These are phyloP conservation scores for Fusarium algeriense DNA, from an alignment of 2,329 filamentous ascomycete species.

Conservation along the genomic window DNA sequence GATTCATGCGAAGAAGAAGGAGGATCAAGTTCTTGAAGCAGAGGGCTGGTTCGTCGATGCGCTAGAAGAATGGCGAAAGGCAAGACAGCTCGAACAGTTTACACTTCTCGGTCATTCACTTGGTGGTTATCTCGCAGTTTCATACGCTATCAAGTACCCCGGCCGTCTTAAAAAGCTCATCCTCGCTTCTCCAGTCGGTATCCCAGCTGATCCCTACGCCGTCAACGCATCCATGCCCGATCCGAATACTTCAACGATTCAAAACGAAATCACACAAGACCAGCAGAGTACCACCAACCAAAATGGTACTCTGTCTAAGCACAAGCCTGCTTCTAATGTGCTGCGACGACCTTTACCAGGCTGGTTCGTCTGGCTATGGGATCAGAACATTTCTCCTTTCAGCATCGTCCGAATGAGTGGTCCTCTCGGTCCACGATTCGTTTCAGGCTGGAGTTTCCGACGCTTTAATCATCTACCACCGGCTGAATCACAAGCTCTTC, in stretches of 20 bases:
- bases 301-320: constrained; percentile 55
- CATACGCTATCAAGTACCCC: constrained; percentile 96
- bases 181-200: constrained; percentile 91
- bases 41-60: constrained; percentile 97
- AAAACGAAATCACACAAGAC: constrained; percentile 84
- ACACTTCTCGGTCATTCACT: constrained; percentile 94
- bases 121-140: constrained; percentile 93
- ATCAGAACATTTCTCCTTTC: constrained; percentile 96
- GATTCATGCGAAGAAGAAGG: constrained; percentile 83
- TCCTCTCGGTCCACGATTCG: constrained; percentile 88
- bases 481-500: constrained; percentile 84
- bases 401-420: constrained; percentile 89
- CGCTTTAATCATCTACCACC: constrained; percentile 89
- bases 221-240: constrained; percentile 84
- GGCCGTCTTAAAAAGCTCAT: constrained; percentile 96
- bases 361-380: constrained; percentile 96
- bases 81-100: constrained; percentile 90
- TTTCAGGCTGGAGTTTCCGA: constrained; percentile 94
- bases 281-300: constrained; percentile 64
- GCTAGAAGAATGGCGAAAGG: constrained; percentile 93
- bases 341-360: constrained; percentile 74
- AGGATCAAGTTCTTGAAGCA: constrained; percentile 86
- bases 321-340: constrained; percentile 46
- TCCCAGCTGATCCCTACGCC: constrained; percentile 94
- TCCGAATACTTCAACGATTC: constrained; percentile 77